Percentiles rank a stretch among this genome's conserved stretches.
Evolutionary conservation across 345 rosid species (phyloP).

Genomic region (Acer saccharum): DNA sequence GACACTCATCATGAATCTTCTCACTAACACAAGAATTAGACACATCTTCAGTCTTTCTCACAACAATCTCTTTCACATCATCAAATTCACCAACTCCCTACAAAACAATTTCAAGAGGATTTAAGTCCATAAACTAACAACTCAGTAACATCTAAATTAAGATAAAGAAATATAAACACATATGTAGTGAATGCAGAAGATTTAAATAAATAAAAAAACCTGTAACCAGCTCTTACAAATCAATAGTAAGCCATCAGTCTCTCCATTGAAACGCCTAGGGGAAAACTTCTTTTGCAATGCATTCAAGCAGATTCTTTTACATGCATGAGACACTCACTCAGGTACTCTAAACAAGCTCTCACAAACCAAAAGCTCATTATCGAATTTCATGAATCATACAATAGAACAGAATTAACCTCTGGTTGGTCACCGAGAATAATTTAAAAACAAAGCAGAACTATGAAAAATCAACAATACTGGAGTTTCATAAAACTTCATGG

Average conservation of each 20-base stretch:
- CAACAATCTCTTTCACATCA: conserved; percentile 24
- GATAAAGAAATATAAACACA: conserved; percentile 14
- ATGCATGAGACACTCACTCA: conserved; percentile 51
- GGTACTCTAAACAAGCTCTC: conserved; percentile 59
- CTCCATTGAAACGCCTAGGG: conserved; percentile 69
- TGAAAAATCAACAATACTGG: background rate
- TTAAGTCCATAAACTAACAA: conserved; percentile 20
- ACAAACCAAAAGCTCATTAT: conserved; percentile 45
- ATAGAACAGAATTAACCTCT: conserved; percentile 5
- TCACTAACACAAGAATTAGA: background rate
- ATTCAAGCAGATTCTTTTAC: conserved; percentile 65
- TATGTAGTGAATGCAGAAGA: conserved; percentile 22
- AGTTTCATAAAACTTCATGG: background rate
- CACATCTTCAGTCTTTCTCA: background rate
- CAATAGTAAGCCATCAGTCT: conserved; percentile 74
- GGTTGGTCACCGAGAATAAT: conserved; percentile 38
- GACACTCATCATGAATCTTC: conserved; percentile 10
- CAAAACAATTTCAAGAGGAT: conserved; percentile 19
- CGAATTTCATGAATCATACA: conserved; percentile 15
- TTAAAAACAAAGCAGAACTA: background rate
- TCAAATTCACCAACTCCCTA: conserved; percentile 38
- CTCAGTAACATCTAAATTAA: conserved; percentile 4
- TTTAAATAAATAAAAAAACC: conserved; percentile 27
- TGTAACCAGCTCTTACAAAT: conserved; percentile 82
- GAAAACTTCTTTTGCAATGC: conserved; percentile 59